A percentile compares a stretch with the other conserved stretches of the same genome.
Evolutionary conservation across 768 basidiomycete genomes (phyloP).

Genomic region (Russula emetica): DNA sequence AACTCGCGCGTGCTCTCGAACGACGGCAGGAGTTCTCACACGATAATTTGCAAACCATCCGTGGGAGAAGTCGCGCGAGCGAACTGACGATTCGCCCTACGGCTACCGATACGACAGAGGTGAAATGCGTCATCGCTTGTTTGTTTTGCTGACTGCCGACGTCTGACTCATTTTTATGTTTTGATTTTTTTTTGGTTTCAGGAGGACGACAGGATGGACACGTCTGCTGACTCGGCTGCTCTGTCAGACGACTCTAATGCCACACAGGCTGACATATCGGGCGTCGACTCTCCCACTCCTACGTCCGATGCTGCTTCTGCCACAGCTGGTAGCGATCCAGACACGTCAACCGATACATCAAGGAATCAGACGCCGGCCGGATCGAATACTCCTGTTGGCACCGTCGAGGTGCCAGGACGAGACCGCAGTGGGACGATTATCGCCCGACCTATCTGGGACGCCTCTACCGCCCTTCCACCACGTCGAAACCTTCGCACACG

Average conservation of each 20-base stretch:
- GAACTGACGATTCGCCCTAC: constrained; percentile 8
- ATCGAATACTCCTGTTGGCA: constrained; percentile 55
- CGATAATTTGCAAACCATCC: constrained; percentile 20
- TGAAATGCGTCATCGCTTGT: constrained; percentile 7
- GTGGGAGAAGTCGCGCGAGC: constrained; percentile 19
- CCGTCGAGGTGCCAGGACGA: constrained; percentile 56
- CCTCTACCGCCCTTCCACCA: constrained; percentile 28
- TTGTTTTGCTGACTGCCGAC: background rate
- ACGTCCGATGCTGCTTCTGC: constrained; percentile 27
- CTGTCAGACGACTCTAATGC: constrained; percentile 23
- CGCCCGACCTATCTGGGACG: constrained; percentile 59
- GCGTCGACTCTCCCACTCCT: constrained; percentile 22
- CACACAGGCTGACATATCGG: constrained; percentile 24
- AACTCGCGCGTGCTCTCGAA: constrained; percentile 55
- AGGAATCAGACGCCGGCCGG: constrained; percentile 55
- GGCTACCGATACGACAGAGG: background rate
- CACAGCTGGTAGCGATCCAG: constrained; percentile 49
- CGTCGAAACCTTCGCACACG: constrained; percentile 34
- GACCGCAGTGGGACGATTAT: constrained; percentile 76
- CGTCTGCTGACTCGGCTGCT: constrained; percentile 21
- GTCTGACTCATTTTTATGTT: constrained; percentile 4
- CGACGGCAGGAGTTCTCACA: constrained; percentile 37
- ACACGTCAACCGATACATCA: constrained; percentile 60
- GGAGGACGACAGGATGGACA: constrained; percentile 32
- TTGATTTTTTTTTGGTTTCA: constrained; percentile 9